Percentiles rank a stretch among this genome's conserved stretches.
Conservation (phyloP, 768 basidiomycete genomes). For the Russula brevipes region DNA sequence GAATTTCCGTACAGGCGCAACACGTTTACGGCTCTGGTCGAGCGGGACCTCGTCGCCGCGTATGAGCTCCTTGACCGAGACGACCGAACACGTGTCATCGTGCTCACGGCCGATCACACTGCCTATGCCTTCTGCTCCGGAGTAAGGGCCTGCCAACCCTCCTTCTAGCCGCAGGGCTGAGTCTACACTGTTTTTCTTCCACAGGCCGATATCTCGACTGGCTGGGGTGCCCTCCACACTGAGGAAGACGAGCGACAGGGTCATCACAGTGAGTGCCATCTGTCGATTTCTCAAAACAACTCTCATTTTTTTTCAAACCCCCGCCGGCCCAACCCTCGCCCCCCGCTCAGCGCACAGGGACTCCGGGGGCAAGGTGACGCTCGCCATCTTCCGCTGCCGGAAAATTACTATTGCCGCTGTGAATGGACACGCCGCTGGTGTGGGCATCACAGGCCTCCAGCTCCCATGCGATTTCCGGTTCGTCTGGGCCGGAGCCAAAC, state of each 20-base stretch:
- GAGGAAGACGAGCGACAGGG: conserved; percentile 44
- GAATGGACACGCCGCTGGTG: conserved; percentile 48
- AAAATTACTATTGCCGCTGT: conserved; percentile 51
- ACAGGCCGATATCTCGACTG: conserved; percentile 47
- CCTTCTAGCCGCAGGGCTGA: not conserved
- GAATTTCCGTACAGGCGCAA: conserved; percentile 39
- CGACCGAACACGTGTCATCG: conserved; percentile 47
- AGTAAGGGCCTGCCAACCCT: conserved; percentile 31
- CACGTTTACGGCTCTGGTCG: conserved; percentile 35
- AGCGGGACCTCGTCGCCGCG: conserved; percentile 38
- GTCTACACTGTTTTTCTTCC: too few relatives aligned
- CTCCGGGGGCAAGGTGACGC: conserved; percentile 41
- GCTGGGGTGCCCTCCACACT: conserved; percentile 40
- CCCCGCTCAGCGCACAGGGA: conserved; percentile 43
- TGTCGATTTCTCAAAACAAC: not conserved
- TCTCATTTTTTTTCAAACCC: too few relatives aligned
- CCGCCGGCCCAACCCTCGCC: too few relatives aligned
- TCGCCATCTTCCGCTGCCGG: conserved; percentile 48
- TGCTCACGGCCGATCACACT: conserved; percentile 47
- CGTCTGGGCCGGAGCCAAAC: conserved; percentile 46
- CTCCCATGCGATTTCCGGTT: conserved; percentile 51
- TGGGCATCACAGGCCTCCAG: conserved; percentile 47
- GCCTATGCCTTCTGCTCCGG: conserved; percentile 54
- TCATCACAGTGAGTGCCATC: conserved; percentile 37
- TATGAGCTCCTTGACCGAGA: conserved; percentile 48